These are phyloP conservation scores for Apiotrichum sp. DNA, from an alignment of 1,284 basidiomycete genomes.

Conservation along the genomic window DNA sequence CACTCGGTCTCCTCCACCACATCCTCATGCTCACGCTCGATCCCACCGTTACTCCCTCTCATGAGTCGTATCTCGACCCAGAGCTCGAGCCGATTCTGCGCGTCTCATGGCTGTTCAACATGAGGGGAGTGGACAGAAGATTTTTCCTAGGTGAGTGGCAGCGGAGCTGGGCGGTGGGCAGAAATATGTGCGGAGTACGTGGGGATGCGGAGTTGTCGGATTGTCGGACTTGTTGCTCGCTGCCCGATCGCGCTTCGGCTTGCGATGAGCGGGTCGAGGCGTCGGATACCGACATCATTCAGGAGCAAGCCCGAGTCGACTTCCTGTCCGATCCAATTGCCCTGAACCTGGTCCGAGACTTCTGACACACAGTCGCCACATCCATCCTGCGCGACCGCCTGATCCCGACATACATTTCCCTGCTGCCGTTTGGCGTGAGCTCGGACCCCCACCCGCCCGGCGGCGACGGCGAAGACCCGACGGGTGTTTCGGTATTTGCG, in stretches of 20 bases:
- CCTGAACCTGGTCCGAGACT: neutral
- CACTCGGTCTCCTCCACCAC: constrained; percentile 29
- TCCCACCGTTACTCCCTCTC: constrained; percentile 24
- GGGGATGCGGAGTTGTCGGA: too few relatives aligned
- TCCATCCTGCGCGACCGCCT: constrained; percentile 29
- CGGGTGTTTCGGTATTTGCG: constrained; percentile 24
- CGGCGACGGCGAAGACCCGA: neutral
- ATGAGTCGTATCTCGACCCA: constrained; percentile 20
- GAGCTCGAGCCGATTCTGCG: constrained; percentile 34
- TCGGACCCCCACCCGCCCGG: constrained; percentile 28
- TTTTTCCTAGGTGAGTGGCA: constrained; percentile 34
- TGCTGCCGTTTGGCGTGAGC: constrained; percentile 19
- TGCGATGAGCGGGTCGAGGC: too few relatives aligned
- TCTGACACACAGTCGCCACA: constrained; percentile 23
- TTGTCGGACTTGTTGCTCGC: too few relatives aligned
- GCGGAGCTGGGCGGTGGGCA: too few relatives aligned
- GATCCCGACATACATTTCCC: constrained; percentile 18
- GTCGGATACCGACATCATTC: too few relatives aligned
- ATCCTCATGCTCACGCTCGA: constrained; percentile 34
- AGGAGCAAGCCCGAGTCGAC: too few relatives aligned
- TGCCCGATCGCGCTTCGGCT: too few relatives aligned
- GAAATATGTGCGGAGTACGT: too few relatives aligned
- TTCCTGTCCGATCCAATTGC: too few relatives aligned
- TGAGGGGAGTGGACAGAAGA: constrained; percentile 31
- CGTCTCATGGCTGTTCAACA: constrained; percentile 25